phyloP scores from a whole-genome alignment of 2,329 filamentous ascomycete species.

The Thielaviopsis musarum region DNA sequence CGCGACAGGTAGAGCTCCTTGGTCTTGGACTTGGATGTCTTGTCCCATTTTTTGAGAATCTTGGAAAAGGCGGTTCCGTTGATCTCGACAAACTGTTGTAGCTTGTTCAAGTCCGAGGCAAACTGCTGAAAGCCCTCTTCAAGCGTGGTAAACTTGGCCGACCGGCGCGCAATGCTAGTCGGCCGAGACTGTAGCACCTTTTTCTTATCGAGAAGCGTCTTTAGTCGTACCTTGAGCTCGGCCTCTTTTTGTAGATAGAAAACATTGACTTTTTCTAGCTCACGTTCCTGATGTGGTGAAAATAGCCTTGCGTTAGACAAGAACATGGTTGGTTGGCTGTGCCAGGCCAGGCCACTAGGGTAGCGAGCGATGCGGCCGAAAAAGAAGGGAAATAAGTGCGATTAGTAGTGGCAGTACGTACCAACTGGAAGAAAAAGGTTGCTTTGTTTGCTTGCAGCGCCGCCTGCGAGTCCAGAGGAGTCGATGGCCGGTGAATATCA shows the following conservation, averaged over 20 bases:
- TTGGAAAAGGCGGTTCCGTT: constrained; percentile 97
- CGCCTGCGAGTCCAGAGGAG: constrained; percentile 58
- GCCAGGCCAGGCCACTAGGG: neutral
- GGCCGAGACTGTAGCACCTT: constrained; percentile 70
- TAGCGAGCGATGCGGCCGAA: neutral
- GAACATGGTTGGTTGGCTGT: neutral
- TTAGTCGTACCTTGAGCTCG: constrained; percentile 88
- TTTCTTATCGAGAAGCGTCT: constrained; percentile 90
- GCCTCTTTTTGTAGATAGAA: constrained; percentile 98
- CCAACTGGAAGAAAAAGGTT: constrained; percentile 95
- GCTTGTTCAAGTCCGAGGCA: constrained; percentile 87
- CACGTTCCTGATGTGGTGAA: constrained; percentile 58
- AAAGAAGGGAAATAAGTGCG: neutral
- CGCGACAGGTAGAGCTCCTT: constrained; percentile 94
- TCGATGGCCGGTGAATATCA: constrained; percentile 33
- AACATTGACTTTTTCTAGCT: constrained; percentile 94
- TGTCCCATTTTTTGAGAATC: constrained; percentile 99
- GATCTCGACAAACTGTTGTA: constrained; percentile 96
- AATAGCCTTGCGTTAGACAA: constrained; percentile 19
- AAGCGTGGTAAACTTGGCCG: constrained; percentile 83
- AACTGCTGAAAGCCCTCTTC: constrained; percentile 97
- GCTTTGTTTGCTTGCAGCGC: constrained; percentile 93
- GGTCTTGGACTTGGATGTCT: constrained; percentile 96
- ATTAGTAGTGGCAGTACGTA: constrained; percentile 27
- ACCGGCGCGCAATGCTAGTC: constrained; percentile 59